A percentile compares a stretch with the other conserved stretches of the same genome.
Conservation (phyloP, 2,329 filamentous ascomycete genomes). For the Canariomyces notabilis region DNA sequence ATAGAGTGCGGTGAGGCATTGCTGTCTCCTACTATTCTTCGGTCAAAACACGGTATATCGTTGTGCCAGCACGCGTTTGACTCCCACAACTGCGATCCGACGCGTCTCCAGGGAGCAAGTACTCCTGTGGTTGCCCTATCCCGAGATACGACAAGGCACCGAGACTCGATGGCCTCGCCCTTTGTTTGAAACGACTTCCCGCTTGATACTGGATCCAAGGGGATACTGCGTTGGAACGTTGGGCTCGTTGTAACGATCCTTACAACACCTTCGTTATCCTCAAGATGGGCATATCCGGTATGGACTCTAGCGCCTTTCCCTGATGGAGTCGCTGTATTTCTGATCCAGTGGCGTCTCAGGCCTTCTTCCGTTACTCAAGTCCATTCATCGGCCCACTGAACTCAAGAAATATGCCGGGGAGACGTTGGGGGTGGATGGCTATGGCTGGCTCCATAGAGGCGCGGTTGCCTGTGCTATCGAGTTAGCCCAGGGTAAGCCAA, state of each 20-base stretch:
- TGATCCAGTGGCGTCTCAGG: constrained; percentile 31
- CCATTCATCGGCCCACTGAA: constrained; percentile 84
- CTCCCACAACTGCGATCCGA: neutral
- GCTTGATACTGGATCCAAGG: too few species aligned
- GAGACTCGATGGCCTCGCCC: constrained; percentile 13
- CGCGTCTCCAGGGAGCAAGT: constrained; percentile 8
- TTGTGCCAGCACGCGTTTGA: constrained; percentile 6
- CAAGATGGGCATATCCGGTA: constrained; percentile 27
- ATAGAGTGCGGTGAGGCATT: constrained; percentile 8
- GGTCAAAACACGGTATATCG: neutral
- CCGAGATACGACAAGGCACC: neutral
- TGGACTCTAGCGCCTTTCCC: neutral
- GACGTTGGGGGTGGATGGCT: constrained; percentile 90
- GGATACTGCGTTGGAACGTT: too few species aligned
- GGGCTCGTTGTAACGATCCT: neutral
- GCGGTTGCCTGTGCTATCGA: constrained; percentile 87
- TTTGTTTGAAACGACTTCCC: constrained; percentile 3
- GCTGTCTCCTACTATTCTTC: constrained; percentile 5
- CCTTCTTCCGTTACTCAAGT: constrained; percentile 86
- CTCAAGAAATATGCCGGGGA: constrained; percentile 83
- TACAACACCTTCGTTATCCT: neutral
- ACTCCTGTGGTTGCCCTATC: neutral
- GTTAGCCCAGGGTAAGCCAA: constrained; percentile 81
- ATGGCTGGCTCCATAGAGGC: constrained; percentile 96
- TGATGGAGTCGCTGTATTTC: neutral